Evolutionary conservation across 768 basidiomycete genomes (phyloP), one percentile per base, ranked within the genome.

Genomic region (Pleurotus eryngii): DNA sequence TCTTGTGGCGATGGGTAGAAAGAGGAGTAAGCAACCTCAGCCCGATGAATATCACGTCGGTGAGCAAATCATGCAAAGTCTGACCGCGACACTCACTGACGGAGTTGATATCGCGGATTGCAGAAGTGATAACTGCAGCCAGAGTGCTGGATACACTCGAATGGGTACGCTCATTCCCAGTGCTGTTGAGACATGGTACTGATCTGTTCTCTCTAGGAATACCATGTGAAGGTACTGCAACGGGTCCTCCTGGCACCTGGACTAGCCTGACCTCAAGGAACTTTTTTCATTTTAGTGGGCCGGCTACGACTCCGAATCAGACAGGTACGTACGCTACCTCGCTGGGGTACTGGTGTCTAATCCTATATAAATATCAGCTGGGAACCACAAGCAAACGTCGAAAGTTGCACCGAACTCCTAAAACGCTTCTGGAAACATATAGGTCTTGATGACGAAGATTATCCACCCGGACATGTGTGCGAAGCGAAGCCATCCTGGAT

Each of bases 361-460:
- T n/a, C 38, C 60, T 43, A 26, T 18, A 60, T 17, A n/a, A 1
- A 14, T 45, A 59, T n/a, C 22, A 90, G 89, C 62, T 90, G 88
- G 88, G 89, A 90, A 58, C 89, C 89, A 9, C 70, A 76, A 50
- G 70, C 69, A 5, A 87, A 90, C 64, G 74, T 90, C 12, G 61
- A 66, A 37, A 72, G 76, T 24, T 90, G 89, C 64, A 68, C 78
- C 14, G 77, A 83, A 17, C 73, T 90, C 14, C 69, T 89, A 22
- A 59, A 67, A n/a, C 84, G 82, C 59, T 90, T 90, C 65, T 87
- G 85, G 85, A 65, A 68, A 4, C 76, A 86, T 51, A 61, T 89
- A 17, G 87, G 87, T 1, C 66, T 67, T 15, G 84, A 89, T 57
- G 65, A 87, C 53, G 49, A 75, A 0, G 84, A 87, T 62, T 86